Evolutionary conservation across 2,329 filamentous ascomycete species (phyloP).

Genomic region (Metarhizium guizhouense): DNA sequence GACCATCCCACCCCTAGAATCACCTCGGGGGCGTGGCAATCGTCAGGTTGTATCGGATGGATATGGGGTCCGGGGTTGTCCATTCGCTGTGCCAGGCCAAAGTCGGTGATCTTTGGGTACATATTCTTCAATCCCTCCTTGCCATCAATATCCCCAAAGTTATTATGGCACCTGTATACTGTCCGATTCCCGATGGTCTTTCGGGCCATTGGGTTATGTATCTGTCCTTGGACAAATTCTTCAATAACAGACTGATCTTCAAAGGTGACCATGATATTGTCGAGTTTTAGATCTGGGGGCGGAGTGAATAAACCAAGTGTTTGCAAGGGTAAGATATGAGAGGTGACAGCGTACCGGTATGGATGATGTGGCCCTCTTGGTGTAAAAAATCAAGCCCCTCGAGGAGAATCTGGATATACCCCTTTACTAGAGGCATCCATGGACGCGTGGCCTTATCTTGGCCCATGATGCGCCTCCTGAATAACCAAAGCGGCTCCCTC

Average conservation of each 20-base stretch:
- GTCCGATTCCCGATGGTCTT: conserved; percentile 7
- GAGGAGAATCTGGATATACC: conserved; percentile 23
- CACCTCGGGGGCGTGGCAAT: conserved; percentile 14
- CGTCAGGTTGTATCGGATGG: conserved; percentile 13
- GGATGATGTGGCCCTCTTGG: conserved; percentile 28
- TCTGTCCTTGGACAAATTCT: conserved; percentile 10
- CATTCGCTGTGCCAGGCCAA: conserved; percentile 3
- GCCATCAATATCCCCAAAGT: conserved; percentile 8
- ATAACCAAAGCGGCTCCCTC: conserved; percentile 29
- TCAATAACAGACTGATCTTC: conserved; percentile 13
- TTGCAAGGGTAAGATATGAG: not conserved
- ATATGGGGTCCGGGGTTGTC: conserved; percentile 2
- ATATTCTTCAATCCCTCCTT: not conserved
- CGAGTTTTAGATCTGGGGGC: conserved; percentile 13
- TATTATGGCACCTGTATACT: conserved; percentile 11
- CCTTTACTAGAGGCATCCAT: conserved; percentile 21
- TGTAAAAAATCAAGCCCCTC: conserved; percentile 32
- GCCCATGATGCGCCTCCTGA: conserved; percentile 25
- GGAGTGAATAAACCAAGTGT: not conserved
- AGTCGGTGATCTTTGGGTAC: conserved; percentile 3
- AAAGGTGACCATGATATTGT: conserved; percentile 15
- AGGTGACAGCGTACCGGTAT: conserved; percentile 26
- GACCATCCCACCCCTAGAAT: conserved; percentile 13
- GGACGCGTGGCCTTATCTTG: conserved; percentile 10
- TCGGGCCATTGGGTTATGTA: conserved; percentile 6